phyloP scores from a whole-genome alignment of 495 filamentous ascomycete species.

The Extremus antarcticus region DNA sequence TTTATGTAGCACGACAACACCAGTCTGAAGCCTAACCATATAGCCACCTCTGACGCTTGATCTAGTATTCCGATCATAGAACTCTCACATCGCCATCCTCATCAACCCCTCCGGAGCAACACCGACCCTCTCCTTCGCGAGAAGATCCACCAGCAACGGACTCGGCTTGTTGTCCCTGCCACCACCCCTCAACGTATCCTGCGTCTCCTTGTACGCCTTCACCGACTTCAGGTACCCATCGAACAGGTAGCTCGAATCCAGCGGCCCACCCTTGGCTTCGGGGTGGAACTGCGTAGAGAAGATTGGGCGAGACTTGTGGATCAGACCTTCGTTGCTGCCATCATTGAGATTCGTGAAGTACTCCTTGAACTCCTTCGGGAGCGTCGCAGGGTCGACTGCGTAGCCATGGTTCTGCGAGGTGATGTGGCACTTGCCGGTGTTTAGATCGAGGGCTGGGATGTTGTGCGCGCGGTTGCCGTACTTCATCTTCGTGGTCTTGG shows the following conservation, averaged over 20 bases:
- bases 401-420: slow-evolving; percentile 98
- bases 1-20: no score
- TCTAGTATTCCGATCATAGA: no score
- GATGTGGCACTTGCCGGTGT: slow-evolving; percentile 95
- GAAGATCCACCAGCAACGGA: slow-evolving; percentile 76
- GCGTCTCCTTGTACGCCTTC: slow-evolving; percentile 72
- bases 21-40: no score
- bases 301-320: slow-evolving; percentile 90
- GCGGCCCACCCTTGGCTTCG: slow-evolving; percentile 89
- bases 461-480: slow-evolving; percentile 98
- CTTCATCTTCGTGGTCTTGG: slow-evolving; percentile 83
- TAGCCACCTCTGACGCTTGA: no score
- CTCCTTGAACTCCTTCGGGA: slow-evolving; percentile 82
- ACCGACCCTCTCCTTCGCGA: slow-evolving; percentile 87
- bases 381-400: slow-evolving; percentile 77
- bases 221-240: slow-evolving; percentile 91
- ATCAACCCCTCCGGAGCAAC: slow-evolving; percentile 37
- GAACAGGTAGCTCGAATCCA: slow-evolving; percentile 89
- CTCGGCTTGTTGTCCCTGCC: slow-evolving; percentile 69
- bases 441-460: slow-evolving; percentile 88
- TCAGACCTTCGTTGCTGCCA: slow-evolving; percentile 86
- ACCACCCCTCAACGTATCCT: slow-evolving; percentile 51
- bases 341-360: slow-evolving; percentile 98
- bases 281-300: slow-evolving; percentile 98
- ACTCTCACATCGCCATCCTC: not conserved